A percentile compares a stretch with the other conserved stretches of the same genome.
These are phyloP conservation scores for Psidium guajava DNA, from an alignment of 345 rosid genomes.

Conservation along the genomic window DNA sequence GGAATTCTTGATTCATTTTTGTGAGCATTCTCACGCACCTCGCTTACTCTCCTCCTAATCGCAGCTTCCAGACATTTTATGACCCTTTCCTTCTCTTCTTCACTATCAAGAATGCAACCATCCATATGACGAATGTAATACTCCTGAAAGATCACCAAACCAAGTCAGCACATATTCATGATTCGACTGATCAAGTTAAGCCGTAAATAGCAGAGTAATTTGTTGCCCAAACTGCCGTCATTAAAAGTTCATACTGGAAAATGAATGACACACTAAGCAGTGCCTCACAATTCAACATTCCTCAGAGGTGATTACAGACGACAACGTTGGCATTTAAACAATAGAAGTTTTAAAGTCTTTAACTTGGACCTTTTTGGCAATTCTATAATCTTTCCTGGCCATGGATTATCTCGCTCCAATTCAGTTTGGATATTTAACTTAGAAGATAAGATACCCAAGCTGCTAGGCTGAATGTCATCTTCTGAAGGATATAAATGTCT, in stretches of 20 bases:
- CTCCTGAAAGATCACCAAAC: constrained; percentile 27
- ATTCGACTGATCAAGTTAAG: neutral
- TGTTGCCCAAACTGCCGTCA: neutral
- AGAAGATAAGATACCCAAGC: neutral
- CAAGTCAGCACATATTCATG: neutral
- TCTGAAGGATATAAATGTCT: neutral
- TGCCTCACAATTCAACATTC: neutral
- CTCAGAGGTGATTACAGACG: neutral
- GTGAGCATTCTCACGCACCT: constrained; percentile 32
- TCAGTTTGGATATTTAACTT: neutral
- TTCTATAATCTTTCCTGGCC: neutral
- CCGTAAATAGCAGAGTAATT: neutral
- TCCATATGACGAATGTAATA: constrained; percentile 86
- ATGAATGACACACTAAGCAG: neutral
- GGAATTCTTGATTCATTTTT: neutral
- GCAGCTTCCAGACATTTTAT: constrained; percentile 91
- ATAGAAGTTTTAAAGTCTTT: neutral
- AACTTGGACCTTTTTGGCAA: neutral
- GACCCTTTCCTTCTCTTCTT: constrained; percentile 82
- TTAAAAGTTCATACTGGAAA: neutral
- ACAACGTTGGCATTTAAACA: neutral
- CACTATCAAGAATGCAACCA: constrained; percentile 76
- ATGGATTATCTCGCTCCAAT: neutral
- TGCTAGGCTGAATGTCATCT: neutral
- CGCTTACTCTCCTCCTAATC: constrained; percentile 71